Evolutionary conservation across 306 rosid species (phyloP), one percentile per base, ranked within the genome.

Genomic region (Begonia fuchsioides): DNA sequence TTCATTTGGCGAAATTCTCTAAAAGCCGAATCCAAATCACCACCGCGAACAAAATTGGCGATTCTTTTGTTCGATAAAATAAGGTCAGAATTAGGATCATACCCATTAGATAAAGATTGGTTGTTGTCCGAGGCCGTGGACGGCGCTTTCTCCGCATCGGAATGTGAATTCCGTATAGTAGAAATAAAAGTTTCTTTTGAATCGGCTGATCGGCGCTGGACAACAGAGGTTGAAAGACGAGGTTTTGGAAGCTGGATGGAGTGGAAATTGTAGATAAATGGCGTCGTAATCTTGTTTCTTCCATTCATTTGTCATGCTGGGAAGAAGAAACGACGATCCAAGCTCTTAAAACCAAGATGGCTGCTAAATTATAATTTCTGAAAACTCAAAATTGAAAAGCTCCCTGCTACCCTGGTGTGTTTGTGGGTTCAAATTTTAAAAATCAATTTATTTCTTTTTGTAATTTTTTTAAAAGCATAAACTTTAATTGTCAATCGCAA

Each of bases 1-100:
- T 32, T 47, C 93, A 88, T 88, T 45, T 44, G 59, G 7, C 78
- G 70, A 39, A 87, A 83, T 53, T 72, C 75, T 19, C 12, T 44
- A 19, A 62, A 52, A 19, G 94, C 96, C 46, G 93, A 78, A 52
- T 59, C 74, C 2, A 76, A 53, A 40, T 83, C 75, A 50, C 88
- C 83, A 11, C 57, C 44, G 59, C 88, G 71, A 32, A 78, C 63
- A 32, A 56, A 57, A 15, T 54, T 47, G 46, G 78, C 55, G 56
- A 88, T 88, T 49, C 65, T 43, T 67, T 81, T 78, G 57, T 88
- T 88, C 0, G 76, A 78, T 38, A 55, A 56, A 54, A 78, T 43
- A 47, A 75, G 50, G 55, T 60, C 54, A 38, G 45, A 41, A 47
- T 39, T 26, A 4, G 35, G 35, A 26, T 26, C 35, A 26, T 26